Conservation (phyloP, 2,329 filamentous ascomycete genomes). For the Aspergillus cejpii region DNA sequence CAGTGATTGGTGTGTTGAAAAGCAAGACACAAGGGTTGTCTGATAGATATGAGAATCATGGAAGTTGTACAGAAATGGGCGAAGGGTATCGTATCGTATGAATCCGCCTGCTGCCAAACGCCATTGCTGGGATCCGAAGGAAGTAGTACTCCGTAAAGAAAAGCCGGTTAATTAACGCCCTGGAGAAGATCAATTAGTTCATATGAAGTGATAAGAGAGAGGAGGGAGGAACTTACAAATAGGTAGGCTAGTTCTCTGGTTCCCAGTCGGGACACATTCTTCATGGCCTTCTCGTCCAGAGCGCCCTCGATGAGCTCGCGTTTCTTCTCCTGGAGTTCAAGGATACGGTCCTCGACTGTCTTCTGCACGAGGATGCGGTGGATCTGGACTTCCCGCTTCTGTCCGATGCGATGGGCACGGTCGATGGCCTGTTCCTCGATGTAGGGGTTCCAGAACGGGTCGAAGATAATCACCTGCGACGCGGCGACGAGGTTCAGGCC, state of each 20-base stretch:
- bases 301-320: slow-evolving; percentile 68
- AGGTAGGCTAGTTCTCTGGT: slow-evolving; percentile 63
- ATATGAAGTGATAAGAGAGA: not conserved
- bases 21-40: too few species aligned
- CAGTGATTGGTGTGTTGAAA: too few species aligned
- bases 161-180: slow-evolving; percentile 17
- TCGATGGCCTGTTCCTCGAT: slow-evolving; percentile 90
- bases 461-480: slow-evolving; percentile 79
- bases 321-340: slow-evolving; percentile 72
- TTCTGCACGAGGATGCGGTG: slow-evolving; percentile 69
- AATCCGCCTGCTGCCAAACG: not conserved
- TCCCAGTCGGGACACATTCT: slow-evolving; percentile 60
- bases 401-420: slow-evolving; percentile 80
- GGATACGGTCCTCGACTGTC: slow-evolving; percentile 83
- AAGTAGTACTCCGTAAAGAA: too few species aligned
- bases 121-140: slow-evolving; percentile 6
- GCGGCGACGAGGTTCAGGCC: slow-evolving; percentile 80
- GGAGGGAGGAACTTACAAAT: slow-evolving; percentile 45
- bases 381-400: slow-evolving; percentile 65
- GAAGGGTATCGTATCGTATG: slow-evolving; percentile 7
- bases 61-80: too few species aligned
- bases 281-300: slow-evolving; percentile 66
- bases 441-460: slow-evolving; percentile 92
- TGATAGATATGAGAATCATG: too few species aligned
- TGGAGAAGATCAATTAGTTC: slow-evolving; percentile 5